Base-by-base conservation (phyloP, 73 alveolate species). In the Effrenium voratum region DNA sequence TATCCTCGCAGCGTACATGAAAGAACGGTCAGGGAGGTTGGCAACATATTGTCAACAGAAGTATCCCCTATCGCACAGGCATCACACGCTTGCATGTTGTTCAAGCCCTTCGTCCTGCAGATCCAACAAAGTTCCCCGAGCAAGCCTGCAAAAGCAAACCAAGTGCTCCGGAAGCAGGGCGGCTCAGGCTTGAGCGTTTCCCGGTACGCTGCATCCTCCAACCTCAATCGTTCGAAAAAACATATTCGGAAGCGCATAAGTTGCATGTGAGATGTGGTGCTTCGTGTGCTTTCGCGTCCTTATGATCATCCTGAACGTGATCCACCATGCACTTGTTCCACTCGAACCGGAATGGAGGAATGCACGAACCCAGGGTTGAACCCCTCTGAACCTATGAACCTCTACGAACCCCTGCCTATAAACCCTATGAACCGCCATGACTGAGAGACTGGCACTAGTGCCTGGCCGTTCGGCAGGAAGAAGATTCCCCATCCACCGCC, bases 401-500 rank as follows among this genome's bases (percentile, higher is more conserved):
- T n/a, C n/a, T n/a, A n/a, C n/a, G n/a, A n/a, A n/a, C n/a, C n/a
- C n/a, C n/a, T n/a, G n/a, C n/a, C n/a, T n/a, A n/a, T n/a, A n/a
- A n/a, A n/a, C n/a, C n/a, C n/a, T n/a, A n/a, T n/a, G n/a, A n/a
- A n/a, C n/a, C n/a, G n/a, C n/a, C n/a, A n/a, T 8, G 40, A 34
- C 68, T 43, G 93, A 47, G 72, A 32, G 3, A 32, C 75, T 15
- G 50, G 52, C 77, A 84, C 93, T 52, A 84, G 55, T 41, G 93
- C 93, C 40, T 84, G 93, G 50, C 93, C 93, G 15, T 77, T 84
- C 34, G 93, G 93, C 28, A 84, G 79, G 79, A 84, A 84, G 79
- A 84, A 84, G 44, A 84, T 84, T 26, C 93, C 93, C 93, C 93
- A 84, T 50, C 93, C 93, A 59, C 52, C 93, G 40, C 93, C 93